Evolutionary conservation across 2,329 filamentous ascomycete genomes (phyloP).

Genomic region (Aspergillus tubingensis): DNA sequence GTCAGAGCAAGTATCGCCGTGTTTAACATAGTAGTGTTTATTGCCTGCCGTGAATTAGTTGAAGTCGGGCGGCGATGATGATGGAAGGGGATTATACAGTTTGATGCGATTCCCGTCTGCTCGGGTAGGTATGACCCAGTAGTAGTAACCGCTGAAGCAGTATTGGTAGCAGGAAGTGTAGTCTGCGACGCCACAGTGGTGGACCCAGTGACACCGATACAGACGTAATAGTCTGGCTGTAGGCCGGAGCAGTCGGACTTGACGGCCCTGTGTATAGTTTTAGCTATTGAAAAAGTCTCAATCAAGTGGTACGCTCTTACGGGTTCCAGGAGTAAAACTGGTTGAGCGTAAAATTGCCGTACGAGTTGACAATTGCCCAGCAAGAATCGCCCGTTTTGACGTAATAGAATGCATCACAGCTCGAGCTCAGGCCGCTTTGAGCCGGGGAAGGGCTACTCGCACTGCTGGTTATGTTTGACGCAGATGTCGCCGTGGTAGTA

Average conservation of each 20-base stretch:
- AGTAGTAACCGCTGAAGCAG: not conserved
- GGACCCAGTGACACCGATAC: slow-evolving; percentile 1
- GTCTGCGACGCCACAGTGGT: not conserved
- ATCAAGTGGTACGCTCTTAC: not conserved
- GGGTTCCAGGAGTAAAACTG: slow-evolving; percentile 10
- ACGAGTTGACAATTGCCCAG: not conserved
- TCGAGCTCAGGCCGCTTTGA: not conserved
- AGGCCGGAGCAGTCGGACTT: slow-evolving; percentile 1
- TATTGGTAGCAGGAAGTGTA: not conserved
- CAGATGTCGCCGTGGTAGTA: not conserved
- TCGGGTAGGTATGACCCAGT: not conserved
- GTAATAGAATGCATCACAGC: slow-evolving; percentile 4
- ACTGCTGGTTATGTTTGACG: not conserved
- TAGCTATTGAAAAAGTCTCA: not conserved
- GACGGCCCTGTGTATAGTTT: not conserved
- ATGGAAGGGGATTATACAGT: not conserved
- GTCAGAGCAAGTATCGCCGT: slow-evolving; percentile 4
- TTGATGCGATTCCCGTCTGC: not conserved
- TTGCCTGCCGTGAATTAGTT: not conserved
- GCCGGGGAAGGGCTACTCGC: not conserved
- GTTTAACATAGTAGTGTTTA: not conserved
- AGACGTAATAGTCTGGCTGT: slow-evolving; percentile 10
- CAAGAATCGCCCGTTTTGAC: slow-evolving; percentile 3
- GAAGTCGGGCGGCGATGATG: not conserved
- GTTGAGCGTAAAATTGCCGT: not conserved